Conservation (phyloP, 1,284 basidiomycete species). For the Porodaedalea pini region DNA sequence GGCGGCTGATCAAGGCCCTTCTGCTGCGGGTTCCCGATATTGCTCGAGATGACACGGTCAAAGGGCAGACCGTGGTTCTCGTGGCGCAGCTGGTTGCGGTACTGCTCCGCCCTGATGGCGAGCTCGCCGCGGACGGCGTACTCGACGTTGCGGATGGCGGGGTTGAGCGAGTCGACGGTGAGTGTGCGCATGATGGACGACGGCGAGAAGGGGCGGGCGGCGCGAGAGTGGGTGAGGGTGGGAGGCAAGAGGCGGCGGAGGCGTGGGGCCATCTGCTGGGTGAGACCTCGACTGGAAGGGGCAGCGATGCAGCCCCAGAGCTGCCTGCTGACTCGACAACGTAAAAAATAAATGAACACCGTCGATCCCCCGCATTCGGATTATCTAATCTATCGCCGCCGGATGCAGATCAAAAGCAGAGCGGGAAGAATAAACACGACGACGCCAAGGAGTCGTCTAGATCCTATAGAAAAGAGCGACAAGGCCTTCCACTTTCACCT, state of each 20-base stretch:
- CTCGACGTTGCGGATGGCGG: constrained; percentile 81
- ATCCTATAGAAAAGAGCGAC: too few species aligned
- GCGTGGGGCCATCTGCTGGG: too few species aligned
- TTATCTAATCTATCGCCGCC: too few species aligned
- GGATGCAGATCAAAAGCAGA: too few species aligned
- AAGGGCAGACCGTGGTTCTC: constrained; percentile 72
- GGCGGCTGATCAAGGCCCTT: constrained; percentile 91
- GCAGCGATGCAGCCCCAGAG: background rate
- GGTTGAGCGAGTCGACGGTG: constrained; percentile 71
- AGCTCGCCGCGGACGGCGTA: constrained; percentile 98
- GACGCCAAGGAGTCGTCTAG: too few species aligned
- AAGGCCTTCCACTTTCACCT: too few species aligned
- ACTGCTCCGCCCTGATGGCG: constrained; percentile 89
- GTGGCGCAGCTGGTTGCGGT: constrained; percentile 65
- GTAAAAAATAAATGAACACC: too few species aligned
- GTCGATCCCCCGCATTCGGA: too few species aligned
- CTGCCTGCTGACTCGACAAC: too few species aligned
- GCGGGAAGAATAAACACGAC: too few species aligned
- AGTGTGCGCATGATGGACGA: constrained; percentile 49
- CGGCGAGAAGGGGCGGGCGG: constrained; percentile 2
- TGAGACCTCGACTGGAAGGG: too few species aligned
- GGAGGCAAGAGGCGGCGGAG: background rate
- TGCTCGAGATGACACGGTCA: constrained; percentile 86
- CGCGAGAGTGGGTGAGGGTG: background rate
- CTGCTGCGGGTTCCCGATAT: constrained; percentile 99